A percentile compares a stretch with the other conserved stretches of the same genome.
These are phyloP conservation scores for Insectozyma bohioensis DNA, from an alignment of 1,139 yeast genomes.

Conservation along the genomic window DNA sequence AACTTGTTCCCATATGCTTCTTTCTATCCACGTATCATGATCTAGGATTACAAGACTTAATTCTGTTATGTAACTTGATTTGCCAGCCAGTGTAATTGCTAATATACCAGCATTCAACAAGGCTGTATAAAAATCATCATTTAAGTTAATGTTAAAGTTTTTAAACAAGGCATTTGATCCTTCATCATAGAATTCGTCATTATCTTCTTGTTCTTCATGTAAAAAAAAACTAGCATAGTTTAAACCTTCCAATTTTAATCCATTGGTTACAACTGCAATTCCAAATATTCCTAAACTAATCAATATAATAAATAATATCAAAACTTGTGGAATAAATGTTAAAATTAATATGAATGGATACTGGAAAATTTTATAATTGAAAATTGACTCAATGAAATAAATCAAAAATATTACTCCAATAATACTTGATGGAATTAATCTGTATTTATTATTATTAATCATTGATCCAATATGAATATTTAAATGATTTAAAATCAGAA, in stretches of 20 bases:
- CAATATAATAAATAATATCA: slow-evolving; percentile 48
- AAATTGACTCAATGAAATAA: slow-evolving; percentile 41
- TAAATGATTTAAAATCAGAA: slow-evolving; percentile 55
- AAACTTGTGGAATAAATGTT: slow-evolving; percentile 62
- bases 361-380: slow-evolving; percentile 34
- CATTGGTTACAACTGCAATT: slow-evolving; percentile 61
- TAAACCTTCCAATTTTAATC: slow-evolving; percentile 45
- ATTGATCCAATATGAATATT: slow-evolving; percentile 60
- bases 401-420: slow-evolving; percentile 51
- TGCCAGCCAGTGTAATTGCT: slow-evolving; percentile 66
- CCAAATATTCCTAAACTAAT: slow-evolving; percentile 52
- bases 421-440: slow-evolving; percentile 61
- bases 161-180: slow-evolving; percentile 14
- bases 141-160: slow-evolving; percentile 32
- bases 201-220: slow-evolving; percentile 30
- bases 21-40: slow-evolving; percentile 61
- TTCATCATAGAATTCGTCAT: slow-evolving; percentile 24
- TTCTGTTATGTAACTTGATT: slow-evolving; percentile 64
- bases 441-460: slow-evolving; percentile 48
- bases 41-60: slow-evolving; percentile 50
- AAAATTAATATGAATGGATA: slow-evolving; percentile 57
- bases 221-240: slow-evolving; percentile 49
- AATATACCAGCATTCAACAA: slow-evolving; percentile 59
- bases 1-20: slow-evolving; percentile 25
- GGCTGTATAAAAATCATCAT: slow-evolving; percentile 68